Base-by-base conservation (phyloP, 2,329 filamentous ascomycete species). In the Verticillium tricorpus region DNA sequence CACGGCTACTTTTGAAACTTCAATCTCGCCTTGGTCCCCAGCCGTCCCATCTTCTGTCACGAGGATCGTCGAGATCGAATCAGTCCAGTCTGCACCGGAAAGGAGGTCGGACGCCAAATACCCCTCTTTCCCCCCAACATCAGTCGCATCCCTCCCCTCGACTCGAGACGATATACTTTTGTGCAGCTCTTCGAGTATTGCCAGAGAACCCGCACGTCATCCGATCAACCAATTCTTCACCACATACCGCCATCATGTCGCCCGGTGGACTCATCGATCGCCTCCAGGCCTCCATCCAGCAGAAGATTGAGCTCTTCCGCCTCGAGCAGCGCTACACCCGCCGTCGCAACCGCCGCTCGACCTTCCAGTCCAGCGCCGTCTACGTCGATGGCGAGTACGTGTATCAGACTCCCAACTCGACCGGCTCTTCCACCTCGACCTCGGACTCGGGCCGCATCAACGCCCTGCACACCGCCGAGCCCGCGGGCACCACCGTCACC, bases 341-440 rank as follows among this genome's bases (percentile, higher is more conserved):
- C 71, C 90, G 92, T 74, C 92, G 94, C 71, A 78, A 87, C 70
- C 91, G 94, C 69, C 92, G 94, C 74, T 93, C 89, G 60, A 95
- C 91, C 64, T 97, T 96, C 76, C 88, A 90, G 72, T 93, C 91
- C 72, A 93, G 92, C 71, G 94, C 93, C 34, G 85, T 91, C 74
- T 98, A 98, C 77, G 90, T 97, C 67, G 92, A 98, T 74, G 95
- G 93, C 77, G 94, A 97, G 80, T 97, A 97, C 80, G 83, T 97
- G 75, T 96, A 93, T 82, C 83, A 87, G 72, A 85, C 82, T 0
- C 85, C 85, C 65, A 82, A 77, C 75, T 79, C 80, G 59, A 87
- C 84, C 1, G 84, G 84, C 61, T 86, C 83, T 19, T 85, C 83
- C 5, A 75, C 79, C 57, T 65, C 65, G 50, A 71, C 65, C 68